These are phyloP conservation scores for Juncus effusus DNA, from an alignment of 176 grass and related monocot species.

Conservation along the genomic window DNA sequence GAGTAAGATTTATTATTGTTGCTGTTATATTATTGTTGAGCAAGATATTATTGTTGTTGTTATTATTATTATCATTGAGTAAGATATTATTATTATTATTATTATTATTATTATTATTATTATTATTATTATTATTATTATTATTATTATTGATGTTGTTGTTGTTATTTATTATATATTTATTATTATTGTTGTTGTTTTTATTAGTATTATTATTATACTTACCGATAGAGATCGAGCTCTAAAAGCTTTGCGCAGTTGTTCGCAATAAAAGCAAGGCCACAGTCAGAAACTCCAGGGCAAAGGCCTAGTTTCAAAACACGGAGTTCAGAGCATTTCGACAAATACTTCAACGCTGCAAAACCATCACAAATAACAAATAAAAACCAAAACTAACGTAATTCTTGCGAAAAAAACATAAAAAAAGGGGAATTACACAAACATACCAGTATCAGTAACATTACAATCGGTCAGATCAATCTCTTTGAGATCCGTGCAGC, in stretches of 20 bases:
- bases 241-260: conserved; percentile 62
- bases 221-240: conserved; percentile 89
- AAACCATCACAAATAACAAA: conserved; percentile 30
- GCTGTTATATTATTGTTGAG: too few relatives aligned
- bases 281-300: conserved; percentile 56
- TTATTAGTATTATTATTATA: background rate
- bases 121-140: too few relatives aligned
- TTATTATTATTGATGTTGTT: too few relatives aligned
- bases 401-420: background rate
- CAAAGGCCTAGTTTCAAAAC: conserved; percentile 87
- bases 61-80: too few relatives aligned
- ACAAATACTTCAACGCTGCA: conserved; percentile 74
- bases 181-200: too few relatives aligned
- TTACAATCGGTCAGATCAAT: conserved; percentile 90
- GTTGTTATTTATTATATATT: too few relatives aligned
- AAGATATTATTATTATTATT: too few relatives aligned
- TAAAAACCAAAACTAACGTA: conserved; percentile 9
- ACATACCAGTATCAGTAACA: conserved; percentile 65
- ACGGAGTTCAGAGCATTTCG: conserved; percentile 65
- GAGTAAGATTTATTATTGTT: too few relatives aligned
- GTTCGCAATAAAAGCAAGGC: conserved; percentile 66
- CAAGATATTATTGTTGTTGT: too few relatives aligned
- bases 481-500: conserved; percentile 76
- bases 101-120: too few relatives aligned
- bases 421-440: conserved; percentile 4